phyloP scores from a whole-genome alignment of 164 flowering plant genomes.

The Santalum album region DNA sequence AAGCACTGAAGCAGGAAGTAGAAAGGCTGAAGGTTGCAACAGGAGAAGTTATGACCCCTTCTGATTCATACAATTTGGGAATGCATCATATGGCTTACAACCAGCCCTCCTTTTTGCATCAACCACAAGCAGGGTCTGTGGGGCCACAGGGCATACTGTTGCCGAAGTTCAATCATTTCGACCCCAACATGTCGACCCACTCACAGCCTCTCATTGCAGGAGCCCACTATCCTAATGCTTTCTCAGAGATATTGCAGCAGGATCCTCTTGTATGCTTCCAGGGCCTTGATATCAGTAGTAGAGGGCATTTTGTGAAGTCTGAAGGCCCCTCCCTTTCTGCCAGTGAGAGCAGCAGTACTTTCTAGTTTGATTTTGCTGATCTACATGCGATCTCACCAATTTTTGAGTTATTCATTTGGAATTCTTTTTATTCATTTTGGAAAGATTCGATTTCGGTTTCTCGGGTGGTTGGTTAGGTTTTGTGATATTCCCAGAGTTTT shows the following conservation, averaged over 20 bases:
- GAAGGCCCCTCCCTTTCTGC: constrained; percentile 80
- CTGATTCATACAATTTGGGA: constrained; percentile 54
- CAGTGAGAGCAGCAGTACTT: constrained; percentile 71
- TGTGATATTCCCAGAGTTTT: neutral
- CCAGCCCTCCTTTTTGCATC: constrained; percentile 36
- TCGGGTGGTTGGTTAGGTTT: neutral
- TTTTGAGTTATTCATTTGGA: constrained; percentile 10
- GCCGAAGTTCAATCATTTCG: too few relatives aligned
- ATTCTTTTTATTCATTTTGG: constrained; percentile 9
- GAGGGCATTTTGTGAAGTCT: constrained; percentile 54
- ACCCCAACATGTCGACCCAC: constrained; percentile 27
- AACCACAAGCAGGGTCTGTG: constrained; percentile 26
- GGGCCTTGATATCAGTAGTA: constrained; percentile 72
- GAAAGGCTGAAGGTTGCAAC: constrained; percentile 79
- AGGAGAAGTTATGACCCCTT: constrained; percentile 42
- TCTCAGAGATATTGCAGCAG: constrained; percentile 56
- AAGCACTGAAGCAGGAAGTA: constrained; percentile 79
- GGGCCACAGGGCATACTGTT: constrained; percentile 33
- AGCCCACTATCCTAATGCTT: constrained; percentile 25
- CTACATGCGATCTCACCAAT: constrained; percentile 3
- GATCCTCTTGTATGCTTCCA: constrained; percentile 76
- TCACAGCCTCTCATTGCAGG: constrained; percentile 29
- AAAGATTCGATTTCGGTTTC: constrained; percentile 1
- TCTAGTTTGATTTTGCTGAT: constrained; percentile 27
- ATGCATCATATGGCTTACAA: constrained; percentile 47